A percentile compares a stretch with the other conserved stretches of the same genome.
phyloP scores from a whole-genome alignment of 495 filamentous ascomycete species.

The Alectoria sarmentosa region DNA sequence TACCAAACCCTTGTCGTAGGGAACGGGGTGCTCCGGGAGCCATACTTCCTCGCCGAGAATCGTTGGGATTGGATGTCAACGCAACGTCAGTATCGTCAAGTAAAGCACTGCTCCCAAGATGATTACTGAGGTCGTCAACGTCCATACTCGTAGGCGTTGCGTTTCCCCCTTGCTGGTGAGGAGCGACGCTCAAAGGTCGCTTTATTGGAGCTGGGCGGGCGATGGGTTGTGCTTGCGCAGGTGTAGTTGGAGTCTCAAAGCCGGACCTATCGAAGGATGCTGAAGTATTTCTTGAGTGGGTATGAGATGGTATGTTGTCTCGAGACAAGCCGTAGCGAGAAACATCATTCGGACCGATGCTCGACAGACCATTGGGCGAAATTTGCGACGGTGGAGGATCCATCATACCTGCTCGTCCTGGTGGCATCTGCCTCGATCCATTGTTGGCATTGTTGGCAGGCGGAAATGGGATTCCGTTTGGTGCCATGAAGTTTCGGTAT shows the following conservation, averaged over 20 bases:
- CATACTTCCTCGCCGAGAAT: conserved; percentile 28
- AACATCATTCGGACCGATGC: conserved; percentile 22
- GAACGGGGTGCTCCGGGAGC: conserved; percentile 22
- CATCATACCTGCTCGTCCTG: conserved; percentile 57
- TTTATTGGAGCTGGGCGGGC: conserved; percentile 81
- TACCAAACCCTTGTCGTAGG: conserved; percentile 36
- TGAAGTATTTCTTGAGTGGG: conserved; percentile 56
- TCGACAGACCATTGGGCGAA: conserved; percentile 29
- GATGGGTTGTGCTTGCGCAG: conserved; percentile 53
- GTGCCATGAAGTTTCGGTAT: conserved; percentile 48
- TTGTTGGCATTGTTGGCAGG: conserved; percentile 57
- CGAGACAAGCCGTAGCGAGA: conserved; percentile 29
- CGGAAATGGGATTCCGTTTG: conserved; percentile 52
- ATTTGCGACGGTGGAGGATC: conserved; percentile 36
- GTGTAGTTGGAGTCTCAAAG: conserved; percentile 35
- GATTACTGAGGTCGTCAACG: conserved; percentile 67
- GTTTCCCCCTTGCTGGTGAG: conserved; percentile 42
- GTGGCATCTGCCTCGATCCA: conserved; percentile 50
- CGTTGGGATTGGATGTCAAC: conserved; percentile 37
- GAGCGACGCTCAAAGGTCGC: conserved; percentile 71
- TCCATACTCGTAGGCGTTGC: conserved; percentile 36
- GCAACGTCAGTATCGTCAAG: conserved; percentile 69
- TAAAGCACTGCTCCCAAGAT: conserved; percentile 91
- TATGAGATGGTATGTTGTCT: conserved; percentile 32
- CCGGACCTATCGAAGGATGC: conserved; percentile 49